These are phyloP conservation scores for Diaporthe australafricana DNA, from an alignment of 2,329 filamentous ascomycete genomes.

Conservation along the genomic window DNA sequence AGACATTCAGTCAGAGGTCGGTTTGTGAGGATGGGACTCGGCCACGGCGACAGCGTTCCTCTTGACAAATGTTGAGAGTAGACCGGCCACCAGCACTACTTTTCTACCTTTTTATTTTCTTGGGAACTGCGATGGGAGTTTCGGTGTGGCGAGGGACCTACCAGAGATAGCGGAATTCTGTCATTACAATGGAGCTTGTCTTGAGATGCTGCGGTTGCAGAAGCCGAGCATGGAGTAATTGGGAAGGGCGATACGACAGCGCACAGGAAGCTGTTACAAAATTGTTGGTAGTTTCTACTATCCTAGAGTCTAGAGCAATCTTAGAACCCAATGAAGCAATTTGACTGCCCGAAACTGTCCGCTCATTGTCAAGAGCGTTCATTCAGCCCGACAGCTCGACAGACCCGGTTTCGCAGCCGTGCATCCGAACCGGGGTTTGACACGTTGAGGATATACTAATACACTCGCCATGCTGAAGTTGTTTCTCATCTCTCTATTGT, in stretches of 20 bases:
- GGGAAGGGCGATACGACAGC: background rate
- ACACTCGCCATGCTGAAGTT: background rate
- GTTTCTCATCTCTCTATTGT: background rate
- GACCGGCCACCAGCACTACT: background rate
- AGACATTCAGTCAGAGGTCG: background rate
- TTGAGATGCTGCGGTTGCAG: conserved; percentile 14
- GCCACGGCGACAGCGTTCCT: background rate
- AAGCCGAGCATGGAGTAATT: conserved; percentile 33
- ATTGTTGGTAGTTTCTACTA: conserved; percentile 14
- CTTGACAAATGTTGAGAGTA: background rate
- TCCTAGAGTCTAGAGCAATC: conserved; percentile 36
- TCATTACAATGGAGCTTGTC: conserved; percentile 36
- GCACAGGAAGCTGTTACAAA: conserved; percentile 6
- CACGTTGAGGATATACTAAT: background rate
- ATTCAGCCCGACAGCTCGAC: background rate
- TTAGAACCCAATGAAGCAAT: conserved; percentile 33
- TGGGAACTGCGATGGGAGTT: conserved; percentile 14
- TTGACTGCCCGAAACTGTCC: conserved; percentile 14
- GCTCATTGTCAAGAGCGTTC: background rate
- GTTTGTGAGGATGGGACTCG: background rate
- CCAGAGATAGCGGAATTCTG: conserved; percentile 32
- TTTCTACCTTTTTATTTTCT: conserved; percentile 6
- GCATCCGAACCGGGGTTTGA: too few relatives aligned
- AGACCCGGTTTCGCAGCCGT: background rate
- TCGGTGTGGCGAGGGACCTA: conserved; percentile 7